These are phyloP conservation scores for Astragalus membranaceus DNA, from an alignment of 306 rosid species.

Conservation along the genomic window DNA sequence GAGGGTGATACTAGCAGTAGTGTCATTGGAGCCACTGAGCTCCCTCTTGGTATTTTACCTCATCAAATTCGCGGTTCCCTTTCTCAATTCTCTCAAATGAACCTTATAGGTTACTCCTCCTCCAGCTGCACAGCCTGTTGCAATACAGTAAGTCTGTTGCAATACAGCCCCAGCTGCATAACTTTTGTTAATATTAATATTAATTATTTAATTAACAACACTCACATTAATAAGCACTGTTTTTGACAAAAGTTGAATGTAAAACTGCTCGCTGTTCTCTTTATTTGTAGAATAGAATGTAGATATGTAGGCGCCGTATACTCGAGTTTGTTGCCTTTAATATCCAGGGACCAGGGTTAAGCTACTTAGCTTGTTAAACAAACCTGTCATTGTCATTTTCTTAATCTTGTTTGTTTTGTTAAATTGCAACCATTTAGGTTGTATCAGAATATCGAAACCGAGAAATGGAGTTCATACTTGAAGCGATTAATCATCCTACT, in stretches of 20 bases:
- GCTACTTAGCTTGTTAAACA: neutral
- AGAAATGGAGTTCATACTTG: constrained; percentile 69
- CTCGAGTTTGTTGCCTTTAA: neutral
- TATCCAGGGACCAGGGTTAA: neutral
- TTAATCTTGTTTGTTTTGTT: neutral
- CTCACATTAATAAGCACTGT: no score
- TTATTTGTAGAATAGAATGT: neutral
- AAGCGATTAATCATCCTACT: constrained; percentile 90
- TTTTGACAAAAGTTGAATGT: no score
- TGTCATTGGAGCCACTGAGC: constrained; percentile 47
- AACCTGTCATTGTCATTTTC: neutral
- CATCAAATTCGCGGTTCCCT: constrained; percentile 93
- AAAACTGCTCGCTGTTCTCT: neutral
- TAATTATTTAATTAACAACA: no score
- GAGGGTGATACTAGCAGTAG: constrained; percentile 52
- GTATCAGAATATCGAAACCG: constrained; percentile 67
- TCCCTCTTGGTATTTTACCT: constrained; percentile 90
- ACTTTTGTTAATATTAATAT: no score
- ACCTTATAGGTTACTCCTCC: constrained; percentile 79
- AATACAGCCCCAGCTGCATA: no score
- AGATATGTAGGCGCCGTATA: neutral
- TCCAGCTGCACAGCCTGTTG: constrained; percentile 92
- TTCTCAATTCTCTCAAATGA: constrained; percentile 86
- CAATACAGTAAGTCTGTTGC: constrained; percentile 49
- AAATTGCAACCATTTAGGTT: constrained; percentile 48